Conservation (phyloP, 2,329 filamentous ascomycete genomes). For the Coniochaeta hoffmannii region DNA sequence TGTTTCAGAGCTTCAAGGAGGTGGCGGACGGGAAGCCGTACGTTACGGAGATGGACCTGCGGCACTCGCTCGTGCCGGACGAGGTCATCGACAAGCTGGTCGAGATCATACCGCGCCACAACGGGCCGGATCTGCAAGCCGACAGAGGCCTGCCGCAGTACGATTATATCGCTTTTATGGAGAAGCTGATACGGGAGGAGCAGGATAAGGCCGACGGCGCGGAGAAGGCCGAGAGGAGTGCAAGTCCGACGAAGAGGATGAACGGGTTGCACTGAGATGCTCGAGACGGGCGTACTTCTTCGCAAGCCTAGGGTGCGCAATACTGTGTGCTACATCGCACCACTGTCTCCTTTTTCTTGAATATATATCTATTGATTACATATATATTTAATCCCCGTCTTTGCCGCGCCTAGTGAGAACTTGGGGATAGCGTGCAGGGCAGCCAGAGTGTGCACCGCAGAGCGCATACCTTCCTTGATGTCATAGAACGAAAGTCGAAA, state of each 20-base stretch:
- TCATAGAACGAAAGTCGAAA: too few relatives aligned
- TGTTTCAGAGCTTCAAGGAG: conserved; percentile 95
- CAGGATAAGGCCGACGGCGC: conserved; percentile 6
- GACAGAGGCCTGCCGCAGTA: conserved; percentile 82
- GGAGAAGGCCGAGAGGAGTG: conserved; percentile 18
- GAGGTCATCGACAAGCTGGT: conserved; percentile 93
- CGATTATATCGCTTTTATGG: conserved; percentile 97
- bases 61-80: conserved; percentile 91
- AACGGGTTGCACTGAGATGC: conserved; percentile 23
- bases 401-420: too few relatives aligned
- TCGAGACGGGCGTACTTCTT: too few relatives aligned
- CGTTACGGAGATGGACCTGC: conserved; percentile 93
- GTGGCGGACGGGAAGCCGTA: conserved; percentile 98
- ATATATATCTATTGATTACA: background rate
- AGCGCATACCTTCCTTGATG: too few relatives aligned
- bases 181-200: conserved; percentile 59
- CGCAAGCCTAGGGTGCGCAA: too few relatives aligned
- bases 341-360: background rate
- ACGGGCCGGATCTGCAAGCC: conserved; percentile 76
- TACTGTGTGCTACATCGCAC: too few relatives aligned
- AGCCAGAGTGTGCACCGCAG: too few relatives aligned
- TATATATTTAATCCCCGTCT: background rate
- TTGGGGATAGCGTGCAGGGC: too few relatives aligned
- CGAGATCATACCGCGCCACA: conserved; percentile 76
- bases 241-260: conserved; percentile 25